Evolutionary conservation across 495 filamentous ascomycete genomes (phyloP).

Genomic region (Annulohypoxylon bovei): DNA sequence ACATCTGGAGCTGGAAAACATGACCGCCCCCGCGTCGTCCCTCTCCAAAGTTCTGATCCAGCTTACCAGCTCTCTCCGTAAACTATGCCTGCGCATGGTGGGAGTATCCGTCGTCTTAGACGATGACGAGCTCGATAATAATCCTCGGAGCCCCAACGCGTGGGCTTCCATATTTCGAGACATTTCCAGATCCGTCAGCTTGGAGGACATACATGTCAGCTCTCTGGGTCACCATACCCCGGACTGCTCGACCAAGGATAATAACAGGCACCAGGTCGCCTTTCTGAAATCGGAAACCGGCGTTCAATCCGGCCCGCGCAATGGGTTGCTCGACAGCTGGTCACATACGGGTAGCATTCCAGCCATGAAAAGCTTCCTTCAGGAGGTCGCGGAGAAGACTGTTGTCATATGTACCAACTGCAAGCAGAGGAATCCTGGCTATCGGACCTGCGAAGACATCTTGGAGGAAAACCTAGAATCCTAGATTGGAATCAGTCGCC

Average conservation of each 20-base stretch:
- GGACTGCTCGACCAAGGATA: constrained; percentile 22
- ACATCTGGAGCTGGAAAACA: constrained; percentile 31
- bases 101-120: constrained; percentile 16
- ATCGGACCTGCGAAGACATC: constrained; percentile 33
- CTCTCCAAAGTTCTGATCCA: constrained; percentile 26
- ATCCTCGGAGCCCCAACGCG: constrained; percentile 34
- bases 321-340: constrained; percentile 31
- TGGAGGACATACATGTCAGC: constrained; percentile 24
- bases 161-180: constrained; percentile 35
- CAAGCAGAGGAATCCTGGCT: constrained; percentile 32
- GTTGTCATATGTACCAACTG: constrained; percentile 35
- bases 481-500: background rate
- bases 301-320: constrained; percentile 22
- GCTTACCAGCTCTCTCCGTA: constrained; percentile 28
- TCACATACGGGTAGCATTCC: constrained; percentile 12
- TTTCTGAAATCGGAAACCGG: constrained; percentile 35
- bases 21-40: constrained; percentile 24
- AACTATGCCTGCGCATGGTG: constrained; percentile 19
- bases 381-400: constrained; percentile 37
- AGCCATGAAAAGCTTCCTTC: constrained; percentile 31
- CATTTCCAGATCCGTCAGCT: constrained; percentile 17
- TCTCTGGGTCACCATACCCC: constrained; percentile 33
- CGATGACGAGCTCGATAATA: constrained; percentile 41
- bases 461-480: constrained; percentile 8
- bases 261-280: constrained; percentile 36